phyloP scores from a whole-genome alignment of 208 protist species.

The Balamuthia mandrillaris region DNA sequence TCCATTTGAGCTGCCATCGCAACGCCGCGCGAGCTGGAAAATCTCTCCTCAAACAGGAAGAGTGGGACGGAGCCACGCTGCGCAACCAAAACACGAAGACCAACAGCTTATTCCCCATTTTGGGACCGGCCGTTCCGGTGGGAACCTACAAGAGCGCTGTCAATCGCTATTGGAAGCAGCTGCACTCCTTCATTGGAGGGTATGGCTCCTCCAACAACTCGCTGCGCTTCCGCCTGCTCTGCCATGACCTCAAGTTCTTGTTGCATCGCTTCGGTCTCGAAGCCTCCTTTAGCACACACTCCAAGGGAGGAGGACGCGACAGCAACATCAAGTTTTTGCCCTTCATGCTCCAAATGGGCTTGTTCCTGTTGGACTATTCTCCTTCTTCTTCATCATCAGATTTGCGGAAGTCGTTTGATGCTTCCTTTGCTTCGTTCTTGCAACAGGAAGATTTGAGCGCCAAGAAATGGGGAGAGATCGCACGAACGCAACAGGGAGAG shows the following conservation, averaged over 20 bases:
- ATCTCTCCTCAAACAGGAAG: too few species aligned
- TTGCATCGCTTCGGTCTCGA: conserved; percentile 53
- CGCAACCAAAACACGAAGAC: conserved; percentile 73
- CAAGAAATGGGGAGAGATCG: too few species aligned
- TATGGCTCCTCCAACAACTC: neutral
- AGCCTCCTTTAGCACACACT: conserved; percentile 63
- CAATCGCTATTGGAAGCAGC: conserved; percentile 16
- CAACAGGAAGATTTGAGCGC: too few species aligned
- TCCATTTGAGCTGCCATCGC: conserved; percentile 74
- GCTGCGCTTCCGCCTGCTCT: conserved; percentile 38
- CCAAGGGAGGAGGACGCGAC: conserved; percentile 62
- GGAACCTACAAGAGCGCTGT: conserved; percentile 54
- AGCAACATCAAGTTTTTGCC: conserved; percentile 69
- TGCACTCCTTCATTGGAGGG: neutral
- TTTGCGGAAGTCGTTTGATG: too few species aligned
- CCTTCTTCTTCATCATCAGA: too few species aligned
- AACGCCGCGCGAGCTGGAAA: too few species aligned
- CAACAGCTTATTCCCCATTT: conserved; percentile 76
- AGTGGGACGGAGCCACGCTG: conserved; percentile 79
- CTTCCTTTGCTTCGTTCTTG: too few species aligned
- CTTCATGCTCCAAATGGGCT: conserved; percentile 64
- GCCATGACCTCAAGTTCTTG: conserved; percentile 64
- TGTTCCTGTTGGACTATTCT: conserved; percentile 32
- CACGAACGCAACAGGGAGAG: too few species aligned
- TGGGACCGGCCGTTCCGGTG: conserved; percentile 27